Conservation (phyloP, 179 eudicot species). For the Silene coronaria region DNA sequence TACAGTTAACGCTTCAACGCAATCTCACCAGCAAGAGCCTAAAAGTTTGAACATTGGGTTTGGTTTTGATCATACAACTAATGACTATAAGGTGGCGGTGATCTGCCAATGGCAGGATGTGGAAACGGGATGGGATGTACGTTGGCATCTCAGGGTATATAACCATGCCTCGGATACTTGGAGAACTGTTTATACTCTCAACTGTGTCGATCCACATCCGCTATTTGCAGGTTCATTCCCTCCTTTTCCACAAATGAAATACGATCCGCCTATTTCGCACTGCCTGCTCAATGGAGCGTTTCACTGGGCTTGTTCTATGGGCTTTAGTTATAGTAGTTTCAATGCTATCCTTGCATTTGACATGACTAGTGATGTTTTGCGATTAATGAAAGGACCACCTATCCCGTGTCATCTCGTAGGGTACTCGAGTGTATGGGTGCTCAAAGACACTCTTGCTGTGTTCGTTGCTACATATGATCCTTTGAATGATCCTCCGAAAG, state of each 20-base stretch:
- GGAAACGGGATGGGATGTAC: too few relatives aligned
- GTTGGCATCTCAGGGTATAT: constrained; percentile 6
- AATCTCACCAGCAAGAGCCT: neutral
- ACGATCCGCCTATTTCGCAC: neutral
- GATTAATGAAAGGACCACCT: neutral
- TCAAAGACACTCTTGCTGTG: neutral
- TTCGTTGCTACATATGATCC: too few relatives aligned
- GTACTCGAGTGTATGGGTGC: neutral
- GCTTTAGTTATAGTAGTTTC: neutral
- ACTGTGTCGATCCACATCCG: neutral
- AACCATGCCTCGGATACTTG: neutral
- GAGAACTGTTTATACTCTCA: neutral
- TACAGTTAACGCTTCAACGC: neutral
- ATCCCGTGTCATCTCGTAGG: neutral
- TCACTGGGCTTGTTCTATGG: neutral
- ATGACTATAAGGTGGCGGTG: neutral
- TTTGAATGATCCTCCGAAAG: too few relatives aligned
- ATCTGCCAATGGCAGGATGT: neutral
- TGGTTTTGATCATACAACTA: neutral
- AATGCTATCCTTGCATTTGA: neutral
- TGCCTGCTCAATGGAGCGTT: constrained; percentile 3
- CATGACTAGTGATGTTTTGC: neutral
- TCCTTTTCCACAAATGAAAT: neutral
- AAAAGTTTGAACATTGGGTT: neutral
- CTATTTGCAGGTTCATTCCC: neutral